Evolutionary conservation across 768 basidiomycete species (phyloP).

Genomic region (Trametes coccinea): DNA sequence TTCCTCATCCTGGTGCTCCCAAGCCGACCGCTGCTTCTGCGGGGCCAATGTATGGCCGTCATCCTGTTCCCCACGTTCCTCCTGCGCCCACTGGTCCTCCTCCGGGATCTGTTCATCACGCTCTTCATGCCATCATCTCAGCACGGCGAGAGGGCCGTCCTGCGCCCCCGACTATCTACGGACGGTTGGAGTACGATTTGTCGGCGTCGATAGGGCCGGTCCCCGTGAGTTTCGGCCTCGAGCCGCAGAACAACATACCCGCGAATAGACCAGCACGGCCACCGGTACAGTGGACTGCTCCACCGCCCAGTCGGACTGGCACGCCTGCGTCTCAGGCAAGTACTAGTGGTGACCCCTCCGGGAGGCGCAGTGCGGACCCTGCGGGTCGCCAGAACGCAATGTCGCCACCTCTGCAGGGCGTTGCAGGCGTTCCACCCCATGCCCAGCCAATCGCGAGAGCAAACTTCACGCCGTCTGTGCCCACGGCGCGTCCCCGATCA

Average conservation of each 20-base stretch:
- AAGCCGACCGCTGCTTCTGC: slow-evolving; percentile 42
- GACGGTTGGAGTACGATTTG: slow-evolving; percentile 53
- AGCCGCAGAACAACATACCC: slow-evolving; percentile 43
- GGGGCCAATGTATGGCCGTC: slow-evolving; percentile 63
- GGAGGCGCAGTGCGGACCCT: slow-evolving; percentile 4
- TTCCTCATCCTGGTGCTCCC: slow-evolving; percentile 58
- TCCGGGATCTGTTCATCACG: slow-evolving; percentile 30
- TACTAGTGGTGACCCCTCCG: not conserved
- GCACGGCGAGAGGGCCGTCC: slow-evolving; percentile 30
- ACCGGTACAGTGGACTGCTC: slow-evolving; percentile 8
- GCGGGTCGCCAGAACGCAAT: slow-evolving; percentile 10
- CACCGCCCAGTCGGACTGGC: slow-evolving; percentile 8
- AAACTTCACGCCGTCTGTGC: slow-evolving; percentile 62
- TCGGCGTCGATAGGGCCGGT: slow-evolving; percentile 53
- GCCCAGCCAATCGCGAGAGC: slow-evolving; percentile 46
- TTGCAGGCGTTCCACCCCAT: not conserved
- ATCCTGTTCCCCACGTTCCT: slow-evolving; percentile 13
- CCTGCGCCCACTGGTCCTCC: slow-evolving; percentile 25
- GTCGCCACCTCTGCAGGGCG: not conserved
- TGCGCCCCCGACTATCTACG: slow-evolving; percentile 60
- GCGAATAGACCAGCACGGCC: slow-evolving; percentile 26
- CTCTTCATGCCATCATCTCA: slow-evolving; percentile 26
- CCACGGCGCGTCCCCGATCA: slow-evolving; percentile 55
- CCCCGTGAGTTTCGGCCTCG: slow-evolving; percentile 58
- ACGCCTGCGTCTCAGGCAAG: slow-evolving; percentile 9